Percentiles rank a stretch among this genome's conserved stretches.
phyloP scores from a whole-genome alignment of 345 rosid genomes.

The Sonneratia alba region DNA sequence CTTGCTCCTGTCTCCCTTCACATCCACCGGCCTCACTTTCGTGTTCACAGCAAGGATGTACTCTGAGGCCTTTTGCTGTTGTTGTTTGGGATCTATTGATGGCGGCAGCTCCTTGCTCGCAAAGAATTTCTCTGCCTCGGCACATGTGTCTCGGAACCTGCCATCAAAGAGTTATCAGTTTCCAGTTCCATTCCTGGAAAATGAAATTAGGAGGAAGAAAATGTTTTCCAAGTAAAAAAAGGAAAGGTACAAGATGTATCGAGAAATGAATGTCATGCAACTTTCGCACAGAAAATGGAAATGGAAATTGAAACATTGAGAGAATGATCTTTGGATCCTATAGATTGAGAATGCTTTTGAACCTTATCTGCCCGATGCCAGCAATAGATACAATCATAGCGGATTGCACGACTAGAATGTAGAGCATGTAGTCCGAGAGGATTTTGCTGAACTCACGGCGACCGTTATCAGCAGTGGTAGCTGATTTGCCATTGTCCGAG shows the following conservation, averaged over 20 bases:
- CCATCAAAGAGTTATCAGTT: not conserved
- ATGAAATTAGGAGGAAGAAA: not conserved
- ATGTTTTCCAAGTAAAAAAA: not conserved
- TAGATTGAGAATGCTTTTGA: not conserved
- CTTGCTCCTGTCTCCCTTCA: conserved; percentile 55
- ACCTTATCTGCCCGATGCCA: conserved; percentile 11
- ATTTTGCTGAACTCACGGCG: conserved; percentile 4
- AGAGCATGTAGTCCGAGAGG: conserved; percentile 14
- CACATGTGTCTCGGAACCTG: conserved; percentile 12
- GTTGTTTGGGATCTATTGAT: not conserved
- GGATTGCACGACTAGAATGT: conserved; percentile 10
- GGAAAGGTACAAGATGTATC: too few species aligned
- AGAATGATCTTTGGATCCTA: too few species aligned
- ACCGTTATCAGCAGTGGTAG: not conserved
- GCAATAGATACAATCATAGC: conserved; percentile 8
- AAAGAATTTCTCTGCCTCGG: conserved; percentile 8
- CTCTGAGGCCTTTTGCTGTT: not conserved
- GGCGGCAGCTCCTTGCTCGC: not conserved
- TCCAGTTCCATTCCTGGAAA: not conserved
- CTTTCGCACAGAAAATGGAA: too few species aligned
- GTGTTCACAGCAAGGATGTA: conserved; percentile 15
- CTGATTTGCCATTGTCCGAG: not conserved
- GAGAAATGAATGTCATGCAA: too few species aligned
- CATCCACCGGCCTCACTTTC: conserved; percentile 23
- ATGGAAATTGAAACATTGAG: too few species aligned